Percentiles rank a stretch among this genome's conserved stretches.
Evolutionary conservation across 1,284 basidiomycete species (phyloP).

Genomic region (Pholiota adiposa): DNA sequence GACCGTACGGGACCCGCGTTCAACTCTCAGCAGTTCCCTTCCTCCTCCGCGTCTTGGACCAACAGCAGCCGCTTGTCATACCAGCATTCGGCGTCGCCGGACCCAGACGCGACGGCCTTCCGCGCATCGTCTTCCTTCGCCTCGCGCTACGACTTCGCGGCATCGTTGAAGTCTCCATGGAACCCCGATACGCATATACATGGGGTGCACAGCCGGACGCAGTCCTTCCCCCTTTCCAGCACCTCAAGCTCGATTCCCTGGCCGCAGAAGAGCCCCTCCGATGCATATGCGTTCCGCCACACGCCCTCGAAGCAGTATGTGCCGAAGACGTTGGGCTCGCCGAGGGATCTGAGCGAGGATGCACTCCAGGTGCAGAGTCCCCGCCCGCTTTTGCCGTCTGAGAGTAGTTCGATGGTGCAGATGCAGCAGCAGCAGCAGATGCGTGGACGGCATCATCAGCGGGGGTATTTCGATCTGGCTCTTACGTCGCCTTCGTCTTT

Average conservation of each 20-base stretch:
- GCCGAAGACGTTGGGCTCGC: constrained; percentile 39
- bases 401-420: neutral
- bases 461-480: constrained; percentile 49
- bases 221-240: constrained; percentile 30
- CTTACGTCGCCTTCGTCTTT: constrained; percentile 19
- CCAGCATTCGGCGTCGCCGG: constrained; percentile 19
- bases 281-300: constrained; percentile 19
- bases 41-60: neutral
- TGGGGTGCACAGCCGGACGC: constrained; percentile 30
- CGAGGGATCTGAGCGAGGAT: constrained; percentile 44
- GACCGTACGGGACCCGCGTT: constrained; percentile 32
- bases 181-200: constrained; percentile 33
- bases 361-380: constrained; percentile 33
- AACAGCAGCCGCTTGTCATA: neutral
- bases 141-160: constrained; percentile 59
- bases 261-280: constrained; percentile 34
- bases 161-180: constrained; percentile 53
- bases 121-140: constrained; percentile 41
- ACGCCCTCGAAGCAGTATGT: constrained; percentile 9
- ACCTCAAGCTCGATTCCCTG: constrained; percentile 39
- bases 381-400: constrained; percentile 25
- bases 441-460: constrained; percentile 46
- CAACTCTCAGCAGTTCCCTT: constrained; percentile 15
- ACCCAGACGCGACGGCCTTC: constrained; percentile 28
- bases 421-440: constrained; percentile 9